Conservation (phyloP, 805 yeast species). For the Cyberlindnera lachancei region DNA sequence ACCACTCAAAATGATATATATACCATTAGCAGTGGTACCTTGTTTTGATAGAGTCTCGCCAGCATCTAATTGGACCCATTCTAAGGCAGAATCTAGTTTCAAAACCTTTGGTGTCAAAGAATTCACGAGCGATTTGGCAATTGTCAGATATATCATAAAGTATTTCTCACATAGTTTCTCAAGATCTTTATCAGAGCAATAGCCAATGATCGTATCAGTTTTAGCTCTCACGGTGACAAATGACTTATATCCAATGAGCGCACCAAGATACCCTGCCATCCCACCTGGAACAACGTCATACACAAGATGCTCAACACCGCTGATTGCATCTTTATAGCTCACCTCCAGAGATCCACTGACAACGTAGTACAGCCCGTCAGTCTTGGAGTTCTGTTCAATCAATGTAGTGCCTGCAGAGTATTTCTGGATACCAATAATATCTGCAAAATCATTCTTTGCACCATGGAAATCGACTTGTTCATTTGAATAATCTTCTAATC, state of each 20-base stretch:
- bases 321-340: slow-evolving; percentile 30
- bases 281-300: slow-evolving; percentile 70
- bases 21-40: slow-evolving; percentile 84
- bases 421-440: slow-evolving; percentile 47
- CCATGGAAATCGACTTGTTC: slow-evolving; percentile 35
- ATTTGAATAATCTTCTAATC: slow-evolving; percentile 7
- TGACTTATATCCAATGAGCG: slow-evolving; percentile 72
- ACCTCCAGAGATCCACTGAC: slow-evolving; percentile 75
- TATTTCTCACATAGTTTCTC: slow-evolving; percentile 66
- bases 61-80: slow-evolving; percentile 90
- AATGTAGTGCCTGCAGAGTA: slow-evolving; percentile 47
- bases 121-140: slow-evolving; percentile 67
- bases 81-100: slow-evolving; percentile 83
- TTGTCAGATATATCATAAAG: slow-evolving; percentile 66
- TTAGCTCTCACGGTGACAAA: slow-evolving; percentile 63
- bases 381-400: slow-evolving; percentile 55
- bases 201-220: slow-evolving; percentile 60
- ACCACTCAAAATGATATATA: slow-evolving; percentile 84
- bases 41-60: slow-evolving; percentile 75
- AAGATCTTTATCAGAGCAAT: slow-evolving; percentile 53
- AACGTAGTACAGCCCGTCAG: slow-evolving; percentile 73
- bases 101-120: slow-evolving; percentile 60
- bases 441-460: slow-evolving; percentile 52
- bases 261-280: slow-evolving; percentile 79
- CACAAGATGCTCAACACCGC: slow-evolving; percentile 32